Evolutionary conservation across 805 yeast species (phyloP).

Genomic region (Candida jianshihensis): DNA sequence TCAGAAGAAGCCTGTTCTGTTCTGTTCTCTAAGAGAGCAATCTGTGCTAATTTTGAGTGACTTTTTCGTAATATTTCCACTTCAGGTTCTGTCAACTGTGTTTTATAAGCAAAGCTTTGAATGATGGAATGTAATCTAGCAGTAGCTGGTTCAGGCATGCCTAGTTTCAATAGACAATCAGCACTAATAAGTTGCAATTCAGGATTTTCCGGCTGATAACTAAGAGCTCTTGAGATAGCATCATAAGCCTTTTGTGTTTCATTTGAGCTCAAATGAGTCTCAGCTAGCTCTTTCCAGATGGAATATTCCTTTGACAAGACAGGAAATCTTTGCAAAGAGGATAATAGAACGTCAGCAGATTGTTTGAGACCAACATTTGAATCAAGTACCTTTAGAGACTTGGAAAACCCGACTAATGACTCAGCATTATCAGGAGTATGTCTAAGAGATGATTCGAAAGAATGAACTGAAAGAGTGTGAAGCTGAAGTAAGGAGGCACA

Average conservation of each 20-base stretch:
- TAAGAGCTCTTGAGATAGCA: conserved; percentile 37
- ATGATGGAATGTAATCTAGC: conserved; percentile 40
- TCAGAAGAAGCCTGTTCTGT: conserved; percentile 44
- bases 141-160: conserved; percentile 39
- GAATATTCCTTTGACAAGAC: conserved; percentile 31
- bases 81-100: conserved; percentile 25
- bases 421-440: conserved; percentile 19
- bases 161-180: conserved; percentile 38
- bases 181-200: conserved; percentile 42
- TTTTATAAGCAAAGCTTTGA: conserved; percentile 26
- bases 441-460: conserved; percentile 18
- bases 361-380: conserved; percentile 10
- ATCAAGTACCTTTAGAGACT: conserved; percentile 12
- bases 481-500: conserved; percentile 18
- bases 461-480: conserved; percentile 14
- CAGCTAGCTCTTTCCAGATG: conserved; percentile 44
- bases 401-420: conserved; percentile 11
- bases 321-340: conserved; percentile 24
- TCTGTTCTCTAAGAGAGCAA: conserved; percentile 46
- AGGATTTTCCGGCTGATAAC: conserved; percentile 34
- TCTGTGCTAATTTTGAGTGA: conserved; percentile 49
- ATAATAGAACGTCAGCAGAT: conserved; percentile 13
- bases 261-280: conserved; percentile 40
- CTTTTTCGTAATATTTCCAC: conserved; percentile 43
- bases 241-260: conserved; percentile 47